A percentile compares a stretch with the other conserved stretches of the same genome.
Conservation (phyloP, 495 filamentous ascomycete species). For the Usnea hakonensis region DNA sequence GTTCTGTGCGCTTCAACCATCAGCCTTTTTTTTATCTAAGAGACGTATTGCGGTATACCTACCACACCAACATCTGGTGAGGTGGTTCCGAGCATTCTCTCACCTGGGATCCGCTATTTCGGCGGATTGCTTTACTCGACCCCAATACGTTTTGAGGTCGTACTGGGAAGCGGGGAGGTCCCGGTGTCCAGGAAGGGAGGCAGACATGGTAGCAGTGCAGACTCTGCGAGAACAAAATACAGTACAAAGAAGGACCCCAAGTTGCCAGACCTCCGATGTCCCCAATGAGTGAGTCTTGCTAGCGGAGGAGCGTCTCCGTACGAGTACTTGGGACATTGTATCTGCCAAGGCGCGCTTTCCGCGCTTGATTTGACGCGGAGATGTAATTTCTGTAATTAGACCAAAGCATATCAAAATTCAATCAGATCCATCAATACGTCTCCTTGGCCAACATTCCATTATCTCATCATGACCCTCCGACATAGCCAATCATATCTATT, state of each 20-base stretch:
- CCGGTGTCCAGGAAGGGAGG: conserved; percentile 77
- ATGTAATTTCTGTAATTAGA: no score
- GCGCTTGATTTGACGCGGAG: background rate
- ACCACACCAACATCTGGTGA: conserved; percentile 23
- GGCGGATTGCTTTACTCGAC: conserved; percentile 81
- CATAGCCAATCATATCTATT: no score
- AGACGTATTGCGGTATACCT: conserved; percentile 20
- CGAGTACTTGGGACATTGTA: background rate
- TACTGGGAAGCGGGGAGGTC: conserved; percentile 86
- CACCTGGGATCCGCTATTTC: conserved; percentile 94
- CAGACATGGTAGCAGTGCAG: conserved; percentile 57
- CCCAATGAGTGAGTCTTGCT: background rate
- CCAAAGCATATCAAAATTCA: no score
- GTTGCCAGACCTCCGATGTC: background rate
- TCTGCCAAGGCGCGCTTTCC: background rate
- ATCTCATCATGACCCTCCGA: no score
- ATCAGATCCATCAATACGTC: no score
- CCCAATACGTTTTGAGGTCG: conserved; percentile 89
- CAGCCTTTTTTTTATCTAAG: background rate
- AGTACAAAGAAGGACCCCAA: background rate
- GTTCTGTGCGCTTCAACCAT: conserved; percentile 47
- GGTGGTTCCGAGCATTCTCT: conserved; percentile 32
- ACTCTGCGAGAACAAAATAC: background rate
- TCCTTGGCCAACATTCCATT: no score
- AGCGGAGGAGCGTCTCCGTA: no score